phyloP scores from a whole-genome alignment of 202 grass and related monocot species.

The Saccharum hybrid region DNA sequence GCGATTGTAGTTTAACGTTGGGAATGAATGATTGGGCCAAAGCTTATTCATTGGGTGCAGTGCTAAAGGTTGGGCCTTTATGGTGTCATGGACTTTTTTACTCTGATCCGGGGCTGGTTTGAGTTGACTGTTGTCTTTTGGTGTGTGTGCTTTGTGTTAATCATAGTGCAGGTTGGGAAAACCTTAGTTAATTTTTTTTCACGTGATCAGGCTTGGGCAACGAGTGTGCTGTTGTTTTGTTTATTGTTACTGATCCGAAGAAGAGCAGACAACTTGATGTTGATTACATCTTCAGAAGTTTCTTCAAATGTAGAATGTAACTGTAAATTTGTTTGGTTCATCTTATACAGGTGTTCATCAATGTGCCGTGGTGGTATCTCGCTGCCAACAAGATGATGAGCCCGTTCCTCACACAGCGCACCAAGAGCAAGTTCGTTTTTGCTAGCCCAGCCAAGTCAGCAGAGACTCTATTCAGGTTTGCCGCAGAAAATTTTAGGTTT shows the following conservation, averaged over 20 bases:
- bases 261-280: background rate
- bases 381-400: constrained; percentile 94
- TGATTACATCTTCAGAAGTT: constrained; percentile 6
- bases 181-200: constrained; percentile 6
- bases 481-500: background rate
- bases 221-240: background rate
- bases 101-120: constrained; percentile 19
- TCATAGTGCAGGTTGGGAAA: constrained; percentile 22
- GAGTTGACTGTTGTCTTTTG: constrained; percentile 58
- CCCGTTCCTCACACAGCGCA: constrained; percentile 95
- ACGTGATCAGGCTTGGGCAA: background rate
- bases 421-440: constrained; percentile 98
- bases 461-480: constrained; percentile 86
- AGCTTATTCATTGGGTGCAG: constrained; percentile 40
- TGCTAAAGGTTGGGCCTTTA: constrained; percentile 44
- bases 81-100: constrained; percentile 22
- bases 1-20: constrained; percentile 32
- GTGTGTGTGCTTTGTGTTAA: constrained; percentile 33
- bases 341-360: constrained; percentile 85
- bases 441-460: constrained; percentile 88
- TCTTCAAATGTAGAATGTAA: constrained; percentile 10
- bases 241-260: background rate
- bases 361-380: constrained; percentile 99
- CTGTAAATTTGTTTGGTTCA: constrained; percentile 26
- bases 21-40: constrained; percentile 42